These are phyloP conservation scores for Podospora pseudocomata DNA, from an alignment of 495 filamentous ascomycete species.

Conservation along the genomic window DNA sequence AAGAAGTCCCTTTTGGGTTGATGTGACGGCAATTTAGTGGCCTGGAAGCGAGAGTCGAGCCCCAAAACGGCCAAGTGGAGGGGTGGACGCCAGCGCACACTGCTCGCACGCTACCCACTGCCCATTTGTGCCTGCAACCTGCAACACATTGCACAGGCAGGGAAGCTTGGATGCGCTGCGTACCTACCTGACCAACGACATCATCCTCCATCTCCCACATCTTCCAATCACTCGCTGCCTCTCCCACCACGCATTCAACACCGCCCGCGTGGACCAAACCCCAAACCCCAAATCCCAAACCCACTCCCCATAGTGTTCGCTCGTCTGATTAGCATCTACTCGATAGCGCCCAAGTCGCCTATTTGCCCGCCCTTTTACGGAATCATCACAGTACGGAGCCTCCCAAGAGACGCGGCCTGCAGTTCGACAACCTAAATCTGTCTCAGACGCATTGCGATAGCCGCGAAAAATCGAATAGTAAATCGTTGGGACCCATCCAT, in stretches of 20 bases:
- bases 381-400: not conserved
- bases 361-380: constrained; percentile 3
- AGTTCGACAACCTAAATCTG: not conserved
- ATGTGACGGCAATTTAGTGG: not conserved
- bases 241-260: not conserved
- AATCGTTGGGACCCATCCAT: constrained; percentile 24
- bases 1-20: constrained; percentile 4
- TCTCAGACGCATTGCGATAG: not conserved
- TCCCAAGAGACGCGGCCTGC: no score
- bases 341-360: not conserved
- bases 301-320: not conserved
- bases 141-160: constrained; percentile 12
- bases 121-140: constrained; percentile 10
- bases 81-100: constrained; percentile 17
- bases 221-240: constrained; percentile 13
- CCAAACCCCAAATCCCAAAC: no score
- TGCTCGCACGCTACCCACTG: constrained; percentile 2
- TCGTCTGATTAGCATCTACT: not conserved
- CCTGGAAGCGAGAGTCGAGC: constrained; percentile 12
- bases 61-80: constrained; percentile 19
- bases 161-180: constrained; percentile 10
- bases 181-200: constrained; percentile 24
- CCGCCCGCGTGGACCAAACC: constrained; percentile 7
- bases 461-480: constrained; percentile 5
- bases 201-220: constrained; percentile 24